Conservation (phyloP, 768 basidiomycete genomes). For the Favolaschia claudopus region DNA sequence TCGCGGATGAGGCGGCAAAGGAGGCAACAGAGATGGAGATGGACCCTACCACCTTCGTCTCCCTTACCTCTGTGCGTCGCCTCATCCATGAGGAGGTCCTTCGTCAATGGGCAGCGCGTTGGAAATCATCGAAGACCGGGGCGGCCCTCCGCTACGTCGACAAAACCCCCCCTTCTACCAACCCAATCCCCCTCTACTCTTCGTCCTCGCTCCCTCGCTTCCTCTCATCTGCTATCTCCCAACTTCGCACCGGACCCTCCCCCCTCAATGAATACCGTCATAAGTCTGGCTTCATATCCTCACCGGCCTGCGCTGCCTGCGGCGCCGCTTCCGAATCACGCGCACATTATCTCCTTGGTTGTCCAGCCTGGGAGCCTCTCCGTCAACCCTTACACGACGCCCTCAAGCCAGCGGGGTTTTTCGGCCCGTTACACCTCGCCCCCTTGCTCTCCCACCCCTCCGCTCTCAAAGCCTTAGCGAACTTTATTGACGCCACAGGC, state of each 20-base stretch:
- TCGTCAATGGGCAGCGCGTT: neutral
- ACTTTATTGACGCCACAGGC: neutral
- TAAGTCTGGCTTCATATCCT: neutral
- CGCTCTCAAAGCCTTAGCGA: neutral
- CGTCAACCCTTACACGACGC: neutral
- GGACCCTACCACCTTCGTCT: neutral
- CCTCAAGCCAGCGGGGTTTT: neutral
- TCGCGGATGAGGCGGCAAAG: constrained; percentile 5
- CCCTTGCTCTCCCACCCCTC: neutral
- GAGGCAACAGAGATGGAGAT: neutral
- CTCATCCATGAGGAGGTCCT: neutral
- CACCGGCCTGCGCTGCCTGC: neutral
- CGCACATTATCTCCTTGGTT: neutral
- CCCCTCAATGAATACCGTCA: neutral
- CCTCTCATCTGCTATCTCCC: neutral
- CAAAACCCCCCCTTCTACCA: neutral
- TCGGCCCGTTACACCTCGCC: neutral
- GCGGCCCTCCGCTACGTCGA: neutral
- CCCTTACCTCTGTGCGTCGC: neutral
- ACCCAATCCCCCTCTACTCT: neutral
- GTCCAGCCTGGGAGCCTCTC: neutral
- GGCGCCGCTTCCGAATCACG: neutral
- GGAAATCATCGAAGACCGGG: neutral
- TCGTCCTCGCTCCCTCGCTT: neutral
- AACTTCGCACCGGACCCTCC: neutral